Evolutionary conservation across 306 rosid genomes (phyloP).

Genomic region (Malus sylvestris): DNA sequence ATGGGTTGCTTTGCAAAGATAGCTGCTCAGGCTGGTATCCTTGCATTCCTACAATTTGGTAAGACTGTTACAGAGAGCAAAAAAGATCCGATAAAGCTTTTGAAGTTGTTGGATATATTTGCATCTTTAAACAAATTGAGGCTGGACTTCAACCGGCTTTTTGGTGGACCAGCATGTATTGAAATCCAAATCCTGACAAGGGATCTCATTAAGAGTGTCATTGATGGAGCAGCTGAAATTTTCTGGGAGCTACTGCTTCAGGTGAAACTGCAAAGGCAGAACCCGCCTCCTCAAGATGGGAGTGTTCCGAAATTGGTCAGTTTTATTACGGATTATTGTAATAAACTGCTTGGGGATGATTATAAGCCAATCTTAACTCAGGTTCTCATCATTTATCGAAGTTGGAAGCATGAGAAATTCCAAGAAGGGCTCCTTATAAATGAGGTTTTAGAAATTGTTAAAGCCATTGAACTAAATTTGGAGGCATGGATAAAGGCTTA

Average conservation of each 20-base stretch:
- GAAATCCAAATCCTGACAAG: slow-evolving; percentile 94
- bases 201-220: slow-evolving; percentile 87
- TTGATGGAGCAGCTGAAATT: slow-evolving; percentile 87
- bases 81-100: slow-evolving; percentile 89
- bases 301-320: slow-evolving; percentile 70
- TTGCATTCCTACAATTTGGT: slow-evolving; percentile 95
- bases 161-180: slow-evolving; percentile 76
- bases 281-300: slow-evolving; percentile 82
- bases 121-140: slow-evolving; percentile 90
- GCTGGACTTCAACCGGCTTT: slow-evolving; percentile 85
- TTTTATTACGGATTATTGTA: slow-evolving; percentile 79
- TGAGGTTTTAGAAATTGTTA: slow-evolving; percentile 59
- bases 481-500: slow-evolving; percentile 81
- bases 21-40: slow-evolving; percentile 95
- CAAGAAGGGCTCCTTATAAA: slow-evolving; percentile 70
- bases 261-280: slow-evolving; percentile 82
- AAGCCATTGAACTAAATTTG: slow-evolving; percentile 69
- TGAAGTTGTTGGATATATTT: slow-evolving; percentile 89
- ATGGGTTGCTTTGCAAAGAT: slow-evolving; percentile 92
- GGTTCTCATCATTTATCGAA: slow-evolving; percentile 80
- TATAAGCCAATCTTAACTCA: slow-evolving; percentile 88
- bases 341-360: slow-evolving; percentile 79
- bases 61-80: slow-evolving; percentile 89
- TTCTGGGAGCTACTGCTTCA: slow-evolving; percentile 90
- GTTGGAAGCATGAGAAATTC: slow-evolving; percentile 87